phyloP scores from a whole-genome alignment of 495 filamentous ascomycete species.

The Penicilliopsis zonata region DNA sequence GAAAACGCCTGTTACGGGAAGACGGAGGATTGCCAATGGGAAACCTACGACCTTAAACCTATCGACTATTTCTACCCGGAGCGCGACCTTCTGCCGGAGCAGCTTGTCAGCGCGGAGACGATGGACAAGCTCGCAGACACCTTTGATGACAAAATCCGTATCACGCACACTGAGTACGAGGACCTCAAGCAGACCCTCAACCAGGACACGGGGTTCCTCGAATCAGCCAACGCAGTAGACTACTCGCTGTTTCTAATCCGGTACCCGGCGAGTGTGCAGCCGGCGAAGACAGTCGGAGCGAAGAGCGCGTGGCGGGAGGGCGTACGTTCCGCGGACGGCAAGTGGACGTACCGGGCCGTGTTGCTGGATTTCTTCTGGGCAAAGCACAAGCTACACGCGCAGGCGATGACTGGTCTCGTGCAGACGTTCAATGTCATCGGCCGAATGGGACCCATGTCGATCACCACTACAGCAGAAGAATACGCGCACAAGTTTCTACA shows the following conservation, averaged over 20 bases:
- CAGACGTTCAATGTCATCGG: constrained; percentile 47
- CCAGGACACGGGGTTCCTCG: constrained; percentile 47
- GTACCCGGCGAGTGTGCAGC: constrained; percentile 22
- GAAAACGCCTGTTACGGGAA: constrained; percentile 54
- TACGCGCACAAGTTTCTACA: constrained; percentile 52
- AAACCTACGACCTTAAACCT: constrained; percentile 61
- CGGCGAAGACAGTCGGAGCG: constrained; percentile 14
- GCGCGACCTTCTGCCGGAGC: constrained; percentile 49
- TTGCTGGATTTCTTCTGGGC: constrained; percentile 65
- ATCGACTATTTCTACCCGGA: constrained; percentile 62
- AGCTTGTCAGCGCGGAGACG: constrained; percentile 44
- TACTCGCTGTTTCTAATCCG: constrained; percentile 59
- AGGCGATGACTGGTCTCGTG: constrained; percentile 48
- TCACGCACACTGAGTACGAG: constrained; percentile 36
- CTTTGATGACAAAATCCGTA: constrained; percentile 51
- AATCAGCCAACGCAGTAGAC: constrained; percentile 49
- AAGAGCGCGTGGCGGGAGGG: constrained; percentile 44
- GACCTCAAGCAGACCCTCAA: constrained; percentile 35
- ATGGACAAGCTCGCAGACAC: constrained; percentile 46
- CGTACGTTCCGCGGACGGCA: constrained; percentile 41
- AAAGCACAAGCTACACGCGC: constrained; percentile 50
- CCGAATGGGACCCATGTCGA: constrained; percentile 52
- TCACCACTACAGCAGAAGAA: constrained; percentile 53
- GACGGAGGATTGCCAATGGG: constrained; percentile 40
- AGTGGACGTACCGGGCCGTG: constrained; percentile 50